These are phyloP conservation scores for Globisporangium polare DNA, from an alignment of 352 stramenopile genomes.

Conservation along the genomic window DNA sequence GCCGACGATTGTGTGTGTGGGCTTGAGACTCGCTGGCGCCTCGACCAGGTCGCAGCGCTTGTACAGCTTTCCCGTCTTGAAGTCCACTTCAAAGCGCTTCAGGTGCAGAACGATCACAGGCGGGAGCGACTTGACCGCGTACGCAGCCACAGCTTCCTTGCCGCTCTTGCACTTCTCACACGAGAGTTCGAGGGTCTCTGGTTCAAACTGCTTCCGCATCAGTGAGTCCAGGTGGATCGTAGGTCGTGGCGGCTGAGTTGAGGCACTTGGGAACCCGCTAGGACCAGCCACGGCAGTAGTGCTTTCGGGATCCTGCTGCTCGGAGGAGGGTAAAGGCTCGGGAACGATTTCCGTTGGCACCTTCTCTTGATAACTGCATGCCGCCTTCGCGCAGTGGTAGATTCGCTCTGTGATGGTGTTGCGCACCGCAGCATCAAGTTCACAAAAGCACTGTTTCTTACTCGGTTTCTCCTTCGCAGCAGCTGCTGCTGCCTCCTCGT, in stretches of 20 bases:
- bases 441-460: conserved; percentile 63
- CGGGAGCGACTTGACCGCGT: conserved; percentile 64
- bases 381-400: conserved; percentile 54
- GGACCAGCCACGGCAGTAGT: background rate
- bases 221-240: conserved; percentile 55
- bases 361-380: conserved; percentile 65
- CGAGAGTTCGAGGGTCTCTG: conserved; percentile 68
- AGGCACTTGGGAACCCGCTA: background rate
- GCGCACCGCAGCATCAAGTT: conserved; percentile 29
- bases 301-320: background rate
- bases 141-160: conserved; percentile 53
- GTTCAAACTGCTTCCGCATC: conserved; percentile 76
- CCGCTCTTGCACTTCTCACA: conserved; percentile 83
- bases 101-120: conserved; percentile 75
- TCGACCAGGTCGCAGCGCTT: conserved; percentile 82
- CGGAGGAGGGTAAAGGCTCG: background rate
- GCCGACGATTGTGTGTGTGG: conserved; percentile 35
- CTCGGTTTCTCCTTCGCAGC: conserved; percentile 7
- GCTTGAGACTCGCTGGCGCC: conserved; percentile 42
- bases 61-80: conserved; percentile 52
- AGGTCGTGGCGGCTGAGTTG: conserved; percentile 5
- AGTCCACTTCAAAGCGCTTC: conserved; percentile 85
- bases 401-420: conserved; percentile 32
- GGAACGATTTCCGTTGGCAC: conserved; percentile 6
- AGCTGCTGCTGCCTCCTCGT: conserved; percentile 1